Conservation (phyloP, 352 stramenopile species). For the Peronospora destructor region DNA sequence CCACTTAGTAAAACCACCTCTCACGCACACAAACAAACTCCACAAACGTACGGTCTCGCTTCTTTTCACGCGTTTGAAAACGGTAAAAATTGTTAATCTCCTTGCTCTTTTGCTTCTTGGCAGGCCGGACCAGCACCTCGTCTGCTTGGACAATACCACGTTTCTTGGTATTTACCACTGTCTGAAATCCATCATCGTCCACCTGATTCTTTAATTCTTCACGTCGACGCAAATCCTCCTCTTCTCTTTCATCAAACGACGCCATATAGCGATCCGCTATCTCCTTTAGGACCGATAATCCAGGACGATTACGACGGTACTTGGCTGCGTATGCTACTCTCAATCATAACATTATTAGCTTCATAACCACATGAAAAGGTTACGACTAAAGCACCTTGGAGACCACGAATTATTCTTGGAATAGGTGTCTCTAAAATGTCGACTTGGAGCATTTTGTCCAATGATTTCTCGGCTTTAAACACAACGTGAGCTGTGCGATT, state of each 20-base stretch:
- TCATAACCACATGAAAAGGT: neutral
- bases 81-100: constrained; percentile 79
- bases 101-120: constrained; percentile 83
- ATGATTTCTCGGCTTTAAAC: constrained; percentile 60
- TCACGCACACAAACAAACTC: neutral
- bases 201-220: constrained; percentile 76
- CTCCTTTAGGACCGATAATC: constrained; percentile 53
- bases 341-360: neutral
- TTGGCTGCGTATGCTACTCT: constrained; percentile 39
- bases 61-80: constrained; percentile 83
- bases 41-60: constrained; percentile 63
- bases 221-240: constrained; percentile 45
- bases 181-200: constrained; percentile 80
- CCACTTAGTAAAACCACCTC: neutral
- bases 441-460: constrained; percentile 47
- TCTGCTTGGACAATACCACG: constrained; percentile 42
- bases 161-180: constrained; percentile 78
- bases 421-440: constrained; percentile 31
- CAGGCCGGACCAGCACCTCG: constrained; percentile 42
- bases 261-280: constrained; percentile 73
- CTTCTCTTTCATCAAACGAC: constrained; percentile 63
- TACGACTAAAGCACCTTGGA: constrained; percentile 25
- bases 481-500: constrained; percentile 57
- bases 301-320: constrained; percentile 66
- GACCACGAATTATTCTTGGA: constrained; percentile 19